Evolutionary conservation across 306 rosid genomes (phyloP).

Genomic region (Quercus berberidifolia): DNA sequence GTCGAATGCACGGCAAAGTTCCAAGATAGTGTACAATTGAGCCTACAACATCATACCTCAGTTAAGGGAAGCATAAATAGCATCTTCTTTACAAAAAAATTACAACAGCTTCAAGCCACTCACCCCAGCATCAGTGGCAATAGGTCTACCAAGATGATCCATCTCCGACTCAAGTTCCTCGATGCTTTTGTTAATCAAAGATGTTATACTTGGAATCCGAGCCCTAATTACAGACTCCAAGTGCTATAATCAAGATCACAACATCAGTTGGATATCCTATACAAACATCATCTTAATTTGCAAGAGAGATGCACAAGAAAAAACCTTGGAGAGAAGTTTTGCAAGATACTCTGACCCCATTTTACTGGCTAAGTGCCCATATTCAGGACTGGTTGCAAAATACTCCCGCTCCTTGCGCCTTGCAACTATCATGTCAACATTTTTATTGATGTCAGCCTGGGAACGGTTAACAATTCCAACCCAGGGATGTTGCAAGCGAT

Average conservation of each 20-base stretch:
- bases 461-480: conserved; percentile 98
- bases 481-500: conserved; percentile 90
- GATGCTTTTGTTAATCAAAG: conserved; percentile 78
- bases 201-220: conserved; percentile 69
- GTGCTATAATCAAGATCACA: conserved; percentile 53
- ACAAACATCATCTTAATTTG: background rate
- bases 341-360: conserved; percentile 99
- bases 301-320: background rate
- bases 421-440: conserved; percentile 81
- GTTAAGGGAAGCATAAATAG: conserved; percentile 14
- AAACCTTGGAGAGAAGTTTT: conserved; percentile 91
- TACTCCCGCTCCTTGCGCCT: conserved; percentile 92
- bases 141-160: conserved; percentile 86
- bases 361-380: conserved; percentile 77
- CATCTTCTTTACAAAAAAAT: background rate
- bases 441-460: conserved; percentile 93
- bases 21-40: conserved; percentile 86
- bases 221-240: conserved; percentile 79
- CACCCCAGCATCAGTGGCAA: conserved; percentile 90
- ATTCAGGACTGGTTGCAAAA: conserved; percentile 89
- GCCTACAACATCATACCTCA: conserved; percentile 49
- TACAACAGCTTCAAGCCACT: conserved; percentile 23
- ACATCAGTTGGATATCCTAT: conserved; percentile 17
- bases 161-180: conserved; percentile 89
- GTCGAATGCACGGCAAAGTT: conserved; percentile 94